Conservation (phyloP, 139 green algal genomes). For the Coelastrella sp. region DNA sequence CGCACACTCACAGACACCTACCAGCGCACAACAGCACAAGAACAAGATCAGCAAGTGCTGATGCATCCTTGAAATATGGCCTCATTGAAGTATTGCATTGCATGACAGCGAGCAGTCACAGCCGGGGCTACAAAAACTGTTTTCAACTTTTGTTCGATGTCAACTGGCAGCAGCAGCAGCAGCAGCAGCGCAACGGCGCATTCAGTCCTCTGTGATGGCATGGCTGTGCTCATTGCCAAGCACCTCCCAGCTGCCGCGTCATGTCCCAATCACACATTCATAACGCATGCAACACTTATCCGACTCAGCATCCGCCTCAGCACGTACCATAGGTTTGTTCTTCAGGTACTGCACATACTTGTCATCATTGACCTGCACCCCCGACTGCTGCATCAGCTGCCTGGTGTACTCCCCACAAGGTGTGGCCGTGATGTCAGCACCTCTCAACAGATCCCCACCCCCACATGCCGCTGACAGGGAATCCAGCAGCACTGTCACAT, state of each 20-base stretch:
- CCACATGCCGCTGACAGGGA: neutral
- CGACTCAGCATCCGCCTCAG: neutral
- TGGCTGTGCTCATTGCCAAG: too few species aligned
- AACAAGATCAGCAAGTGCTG: neutral
- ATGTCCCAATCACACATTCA: too few species aligned
- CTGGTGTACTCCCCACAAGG: neutral
- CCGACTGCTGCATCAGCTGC: neutral
- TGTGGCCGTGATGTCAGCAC: neutral
- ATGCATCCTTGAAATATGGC: neutral
- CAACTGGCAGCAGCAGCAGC: too few species aligned
- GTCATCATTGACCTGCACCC: neutral
- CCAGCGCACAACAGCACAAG: neutral
- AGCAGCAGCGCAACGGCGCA: too few species aligned
- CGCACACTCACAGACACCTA: constrained; percentile 15
- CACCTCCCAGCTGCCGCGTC: too few species aligned
- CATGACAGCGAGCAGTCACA: too few species aligned
- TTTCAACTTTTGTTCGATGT: too few species aligned
- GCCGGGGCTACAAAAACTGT: too few species aligned
- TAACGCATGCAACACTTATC: too few species aligned
- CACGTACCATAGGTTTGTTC: constrained; percentile 17
- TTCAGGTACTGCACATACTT: neutral
- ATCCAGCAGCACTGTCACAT: neutral
- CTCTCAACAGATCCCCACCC: neutral
- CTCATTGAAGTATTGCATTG: too few species aligned
- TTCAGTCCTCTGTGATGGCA: too few species aligned